Base-by-base conservation (phyloP, 345 rosid genomes). In the Balakata baccata region DNA sequence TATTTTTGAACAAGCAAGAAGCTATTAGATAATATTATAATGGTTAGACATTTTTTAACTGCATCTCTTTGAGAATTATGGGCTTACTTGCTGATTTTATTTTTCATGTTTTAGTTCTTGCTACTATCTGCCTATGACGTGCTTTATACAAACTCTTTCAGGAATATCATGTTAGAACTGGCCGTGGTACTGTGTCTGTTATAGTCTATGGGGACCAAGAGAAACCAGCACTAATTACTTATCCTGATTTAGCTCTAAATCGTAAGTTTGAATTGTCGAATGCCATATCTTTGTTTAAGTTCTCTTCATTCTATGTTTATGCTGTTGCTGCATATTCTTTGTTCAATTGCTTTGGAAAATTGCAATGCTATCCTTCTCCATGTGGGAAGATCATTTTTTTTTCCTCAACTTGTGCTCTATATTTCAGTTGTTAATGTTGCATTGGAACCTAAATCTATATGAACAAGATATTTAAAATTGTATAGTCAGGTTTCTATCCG, bases 191-290 rank as follows among this genome's bases (percentile, higher is more conserved):
- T 72, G 90, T 92, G 70, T 89, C 94, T 69, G 98, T 92, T 63
- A 89, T 90, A 61, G 92, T 92, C 65, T 89, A 84, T 73, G 98
- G 96, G 67, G 92, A 92, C 65, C 88, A 82, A 81, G 92, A 89
- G 75, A 92, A 90, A 85, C 96, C 98, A 20, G 94, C 96, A 37
- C 69, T 92, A 70, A 85, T 92, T 59, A 92, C 98, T 68, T 92
- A 92, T 86, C 96, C 98, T 25, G 98, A 92, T 86, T 77, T 92
- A 80, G 98, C 91, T 64, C 83, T 92, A 69, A 87, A 90, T 74
- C 86, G 94, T 92, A 83, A 88, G 94, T 80, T 45, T 57, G 67
- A 57, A 59, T 66, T 52, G 46, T 77, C 9, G 12, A 50, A 69
- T 83, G 7, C 67, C 2, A 13, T 79, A 5, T 38, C 59, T 41